A percentile compares a stretch with the other conserved stretches of the same genome.
These are phyloP conservation scores for Zymoseptoria crescenta DNA, from an alignment of 2,329 filamentous ascomycete genomes.

Conservation along the genomic window DNA sequence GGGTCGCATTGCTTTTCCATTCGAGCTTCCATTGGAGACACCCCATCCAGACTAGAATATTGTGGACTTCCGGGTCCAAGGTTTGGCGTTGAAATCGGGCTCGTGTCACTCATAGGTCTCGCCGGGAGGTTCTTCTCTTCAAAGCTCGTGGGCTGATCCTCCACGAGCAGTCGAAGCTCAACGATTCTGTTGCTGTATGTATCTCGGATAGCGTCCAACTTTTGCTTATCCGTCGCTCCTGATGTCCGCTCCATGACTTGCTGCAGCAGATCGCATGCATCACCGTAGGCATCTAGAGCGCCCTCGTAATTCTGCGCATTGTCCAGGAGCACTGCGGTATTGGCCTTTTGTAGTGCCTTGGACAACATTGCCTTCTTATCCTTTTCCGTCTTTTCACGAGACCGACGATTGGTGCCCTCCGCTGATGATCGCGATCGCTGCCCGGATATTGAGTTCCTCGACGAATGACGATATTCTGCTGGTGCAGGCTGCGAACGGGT, in stretches of 20 bases:
- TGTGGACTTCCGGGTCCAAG: conserved; percentile 28
- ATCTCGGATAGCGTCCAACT: conserved; percentile 83
- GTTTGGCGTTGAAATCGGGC: conserved; percentile 26
- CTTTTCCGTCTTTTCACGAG: conserved; percentile 37
- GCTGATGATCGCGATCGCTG: not conserved
- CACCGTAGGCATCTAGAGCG: conserved; percentile 79
- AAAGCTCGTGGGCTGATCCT: conserved; percentile 35
- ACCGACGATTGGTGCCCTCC: conserved; percentile 9
- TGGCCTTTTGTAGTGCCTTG: conserved; percentile 89
- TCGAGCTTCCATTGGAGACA: conserved; percentile 22
- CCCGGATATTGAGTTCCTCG: conserved; percentile 3
- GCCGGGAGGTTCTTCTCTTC: conserved; percentile 69
- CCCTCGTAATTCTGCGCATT: conserved; percentile 93
- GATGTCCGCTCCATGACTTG: conserved; percentile 80
- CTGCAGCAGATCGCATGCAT: conserved; percentile 81
- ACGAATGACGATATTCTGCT: conserved; percentile 7
- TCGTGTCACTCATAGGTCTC: conserved; percentile 56
- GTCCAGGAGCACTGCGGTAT: conserved; percentile 89
- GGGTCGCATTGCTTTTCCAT: conserved; percentile 32
- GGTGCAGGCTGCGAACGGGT: conserved; percentile 9
- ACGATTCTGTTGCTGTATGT: conserved; percentile 87
- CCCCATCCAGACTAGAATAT: conserved; percentile 20
- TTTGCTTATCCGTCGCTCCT: conserved; percentile 78
- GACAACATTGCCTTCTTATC: conserved; percentile 89
- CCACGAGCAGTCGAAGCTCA: conserved; percentile 69